A percentile compares a stretch with the other conserved stretches of the same genome.
Evolutionary conservation across 2,329 filamentous ascomycete genomes (phyloP).

Genomic region (Fusarium heterosporum): DNA sequence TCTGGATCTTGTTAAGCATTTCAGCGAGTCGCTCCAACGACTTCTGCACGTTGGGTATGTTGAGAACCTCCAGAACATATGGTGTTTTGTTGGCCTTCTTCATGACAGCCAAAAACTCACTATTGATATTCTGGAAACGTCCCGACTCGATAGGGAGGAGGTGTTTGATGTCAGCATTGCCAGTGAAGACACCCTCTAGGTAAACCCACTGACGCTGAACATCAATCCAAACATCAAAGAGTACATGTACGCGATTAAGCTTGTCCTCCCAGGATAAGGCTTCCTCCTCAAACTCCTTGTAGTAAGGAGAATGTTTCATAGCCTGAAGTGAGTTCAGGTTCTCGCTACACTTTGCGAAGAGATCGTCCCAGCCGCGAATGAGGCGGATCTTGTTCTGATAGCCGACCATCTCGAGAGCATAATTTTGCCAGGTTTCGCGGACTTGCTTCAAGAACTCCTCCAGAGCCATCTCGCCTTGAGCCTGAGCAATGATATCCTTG

Average conservation of each 20-base stretch:
- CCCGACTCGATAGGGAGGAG: slow-evolving; percentile 95
- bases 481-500: slow-evolving; percentile 92
- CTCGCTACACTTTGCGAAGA: slow-evolving; percentile 98
- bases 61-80: slow-evolving; percentile 93
- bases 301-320: slow-evolving; percentile 99
- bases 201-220: slow-evolving; percentile 99
- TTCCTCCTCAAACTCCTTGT: slow-evolving; percentile 99
- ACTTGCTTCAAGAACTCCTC: slow-evolving; percentile 98
- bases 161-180: slow-evolving; percentile 99
- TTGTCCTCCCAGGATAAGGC: slow-evolving; percentile 98
- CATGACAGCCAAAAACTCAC: slow-evolving; percentile 98
- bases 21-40: slow-evolving; percentile 96
- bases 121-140: slow-evolving; percentile 99
- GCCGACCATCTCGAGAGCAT: slow-evolving; percentile 91
- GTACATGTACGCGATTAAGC: slow-evolving; percentile 93
- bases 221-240: slow-evolving; percentile 99
- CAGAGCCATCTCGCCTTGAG: slow-evolving; percentile 96
- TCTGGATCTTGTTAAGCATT: slow-evolving; percentile 98
- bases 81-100: slow-evolving; percentile 99
- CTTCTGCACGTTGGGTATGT: slow-evolving; percentile 95
- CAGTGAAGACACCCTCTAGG: slow-evolving; percentile 97
- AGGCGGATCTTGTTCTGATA: slow-evolving; percentile 99
- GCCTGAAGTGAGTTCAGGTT: slow-evolving; percentile 97
- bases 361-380: slow-evolving; percentile 96
- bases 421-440: slow-evolving; percentile 96